Base-by-base conservation (phyloP, 1,284 basidiomycete species). In the Psilocybe mexicana region DNA sequence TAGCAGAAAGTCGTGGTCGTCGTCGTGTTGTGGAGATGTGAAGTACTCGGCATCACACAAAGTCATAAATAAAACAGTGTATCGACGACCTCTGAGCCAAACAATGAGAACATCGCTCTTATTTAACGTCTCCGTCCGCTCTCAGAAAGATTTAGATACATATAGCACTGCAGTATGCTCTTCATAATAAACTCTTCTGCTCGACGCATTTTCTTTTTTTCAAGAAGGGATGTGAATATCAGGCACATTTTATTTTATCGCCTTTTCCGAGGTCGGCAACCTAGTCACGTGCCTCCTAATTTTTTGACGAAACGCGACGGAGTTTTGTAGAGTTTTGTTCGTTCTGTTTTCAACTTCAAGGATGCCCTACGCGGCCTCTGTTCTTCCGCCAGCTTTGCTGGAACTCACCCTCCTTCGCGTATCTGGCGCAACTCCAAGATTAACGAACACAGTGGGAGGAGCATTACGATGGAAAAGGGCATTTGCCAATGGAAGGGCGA, bases 341-440 rank as follows among this genome's bases (percentile, higher is more conserved):
- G 43, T 44, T 10, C 33, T 43, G 44, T 18, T 23, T 25, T 25
- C 1, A 36, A 36, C 11, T 14, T 14, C 11, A 26, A 30, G 26
- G 40, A 58, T 61, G 60, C 49, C 57, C 7, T 50, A 50, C 40
- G 28, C 60, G 28, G 60, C 56, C 8, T 57, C 60, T 38, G 46
- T 50, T 47, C 56, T 63, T 14, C 61, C 63, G 3, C 59, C 59
- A 7, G 59, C 61, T 23, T 28, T 63, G 8, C 24, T 63, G 48
- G 63, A 64, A 28, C 52, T 62, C 23, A 61, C 63, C 28, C 52
- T 64, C 2, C 28, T 61, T 11, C 62, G 62, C 3, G 40, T 60
- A 8, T 38, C 51, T 2, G 50, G 26, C 46, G 35, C 53, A 14
- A 40, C 57, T 2, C 42, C 57, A 28, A 35, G 59, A 23, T n/a